phyloP scores from a whole-genome alignment of 1,139 yeast genomes.

The Pichia sp. region DNA sequence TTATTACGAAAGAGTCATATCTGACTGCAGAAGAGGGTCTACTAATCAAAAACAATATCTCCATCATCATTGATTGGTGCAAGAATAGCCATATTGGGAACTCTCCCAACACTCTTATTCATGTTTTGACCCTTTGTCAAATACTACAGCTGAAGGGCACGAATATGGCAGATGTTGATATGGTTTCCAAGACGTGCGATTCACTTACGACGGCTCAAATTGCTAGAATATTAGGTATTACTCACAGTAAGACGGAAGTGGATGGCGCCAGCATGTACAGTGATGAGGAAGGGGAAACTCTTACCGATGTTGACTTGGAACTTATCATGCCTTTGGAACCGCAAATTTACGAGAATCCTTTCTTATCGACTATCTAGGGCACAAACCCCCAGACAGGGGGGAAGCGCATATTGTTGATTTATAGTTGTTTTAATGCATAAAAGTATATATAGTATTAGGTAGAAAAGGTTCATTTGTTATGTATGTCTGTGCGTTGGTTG shows the following conservation, averaged over 20 bases:
- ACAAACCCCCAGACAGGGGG: no score
- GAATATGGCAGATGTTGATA: slow-evolving; percentile 85
- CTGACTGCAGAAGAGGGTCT: slow-evolving; percentile 95
- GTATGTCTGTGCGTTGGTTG: background rate
- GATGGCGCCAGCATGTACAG: no score
- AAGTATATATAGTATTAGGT: background rate
- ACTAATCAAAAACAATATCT: slow-evolving; percentile 90
- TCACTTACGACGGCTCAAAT: slow-evolving; percentile 88
- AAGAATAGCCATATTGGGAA: slow-evolving; percentile 88
- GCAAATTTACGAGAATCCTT: no score
- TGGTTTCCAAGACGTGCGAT: slow-evolving; percentile 89
- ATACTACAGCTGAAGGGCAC: slow-evolving; percentile 84
- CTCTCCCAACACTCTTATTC: slow-evolving; percentile 79
- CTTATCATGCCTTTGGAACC: no score
- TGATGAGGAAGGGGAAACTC: no score
- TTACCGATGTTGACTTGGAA: no score
- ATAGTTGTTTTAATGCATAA: no score
- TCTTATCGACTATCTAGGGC: no score
- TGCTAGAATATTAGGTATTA: slow-evolving; percentile 78
- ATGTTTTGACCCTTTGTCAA: slow-evolving; percentile 88
- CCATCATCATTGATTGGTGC: slow-evolving; percentile 98
- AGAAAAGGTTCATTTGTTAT: background rate
- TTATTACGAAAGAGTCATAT: slow-evolving; percentile 88
- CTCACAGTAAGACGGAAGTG: no score
- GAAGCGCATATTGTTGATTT: no score